Evolutionary conservation across 331 rosid genomes (phyloP), one percentile per base, ranked within the genome.

Genomic region (Cydonia oblonga): DNA sequence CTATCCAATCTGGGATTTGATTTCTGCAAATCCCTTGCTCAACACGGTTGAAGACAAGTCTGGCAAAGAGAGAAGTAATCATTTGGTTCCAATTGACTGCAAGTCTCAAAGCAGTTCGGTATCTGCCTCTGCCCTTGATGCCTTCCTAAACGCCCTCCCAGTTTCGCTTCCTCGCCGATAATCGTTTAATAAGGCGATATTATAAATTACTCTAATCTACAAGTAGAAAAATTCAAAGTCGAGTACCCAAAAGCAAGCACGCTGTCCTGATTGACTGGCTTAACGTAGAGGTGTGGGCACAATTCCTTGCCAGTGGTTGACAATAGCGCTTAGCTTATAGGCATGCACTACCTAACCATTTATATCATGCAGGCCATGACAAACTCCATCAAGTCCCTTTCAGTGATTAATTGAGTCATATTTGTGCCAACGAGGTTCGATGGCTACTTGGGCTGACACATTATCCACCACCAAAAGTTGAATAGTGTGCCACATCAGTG

Each of bases 1-100:
- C 66, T 88, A 82, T 32, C 96, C 96, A 0, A 40, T 82, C 9
- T 85, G 88, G 90, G 87, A 85, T 5, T 73, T 88, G 61, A 85
- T 90, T n/a, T 69, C 83, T 74, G 67, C 74, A 62, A 84, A 85
- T 73, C 87, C 87, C 35, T 64, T 8, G 68, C 81, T 85, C 59
- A 2, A 85, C 42, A 87, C 84, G 78, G 2, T 59, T 18, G 80
- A 69, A 2, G 80, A 77, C 65, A 68, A 38, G 44, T 49, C 64
- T 14, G 46, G 46, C 46, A 11, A 12, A 0, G 62, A 11, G 16
- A 40, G 12, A 76, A 64, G 15, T 23, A 51, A 71, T 25, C 79
- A 65, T 7, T 68, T 80, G 51, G 51, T 84, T 60, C 54, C 85
- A 3, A 40, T 70, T 32, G 89, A 85, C 49, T 89, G 89, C 79